Percentiles rank a stretch among this genome's conserved stretches.
phyloP scores from a whole-genome alignment of 768 basidiomycete genomes.

The Russula earlei region DNA sequence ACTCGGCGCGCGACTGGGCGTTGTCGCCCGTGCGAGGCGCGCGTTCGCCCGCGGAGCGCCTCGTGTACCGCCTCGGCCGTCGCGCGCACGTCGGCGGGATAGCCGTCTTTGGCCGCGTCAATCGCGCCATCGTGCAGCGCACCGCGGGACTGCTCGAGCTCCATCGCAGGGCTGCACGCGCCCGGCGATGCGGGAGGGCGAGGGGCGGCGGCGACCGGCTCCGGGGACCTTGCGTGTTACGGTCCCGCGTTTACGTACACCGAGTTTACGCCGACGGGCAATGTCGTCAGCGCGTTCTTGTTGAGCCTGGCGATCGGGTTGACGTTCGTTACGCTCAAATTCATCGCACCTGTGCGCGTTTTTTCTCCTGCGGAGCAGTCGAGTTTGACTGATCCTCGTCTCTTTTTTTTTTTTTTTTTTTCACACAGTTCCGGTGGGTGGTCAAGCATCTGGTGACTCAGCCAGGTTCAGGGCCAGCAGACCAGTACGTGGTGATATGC shows the following conservation, averaged over 20 bases:
- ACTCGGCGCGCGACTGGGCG: conserved; percentile 30
- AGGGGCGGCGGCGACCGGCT: too few species aligned
- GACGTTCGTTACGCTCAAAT: conserved; percentile 4
- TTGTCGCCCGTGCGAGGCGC: conserved; percentile 34
- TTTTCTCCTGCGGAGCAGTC: too few species aligned
- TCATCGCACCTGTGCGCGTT: conserved; percentile 25
- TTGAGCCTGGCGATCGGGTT: conserved; percentile 29
- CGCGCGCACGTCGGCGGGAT: conserved; percentile 26
- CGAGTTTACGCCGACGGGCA: conserved; percentile 47
- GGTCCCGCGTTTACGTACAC: conserved; percentile 69
- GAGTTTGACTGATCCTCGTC: too few species aligned
- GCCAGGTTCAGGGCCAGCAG: conserved; percentile 54
- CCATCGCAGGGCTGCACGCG: conserved; percentile 5
- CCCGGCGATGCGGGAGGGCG: too few species aligned
- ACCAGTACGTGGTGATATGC: conserved; percentile 38
- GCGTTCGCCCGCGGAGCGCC: conserved; percentile 24
- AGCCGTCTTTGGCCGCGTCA: conserved; percentile 34
- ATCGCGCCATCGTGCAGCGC: conserved; percentile 44
- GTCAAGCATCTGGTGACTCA: conserved; percentile 40
- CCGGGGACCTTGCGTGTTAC: conserved; percentile 35
- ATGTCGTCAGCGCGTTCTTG: conserved; percentile 33
- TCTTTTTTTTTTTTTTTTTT: neutral
- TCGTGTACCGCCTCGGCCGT: conserved; percentile 29
- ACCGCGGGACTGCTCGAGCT: conserved; percentile 44
- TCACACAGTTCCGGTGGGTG: conserved; percentile 45